Evolutionary conservation across 495 filamentous ascomycete genomes (phyloP).

Genomic region (Podospora pseudopauciseta): DNA sequence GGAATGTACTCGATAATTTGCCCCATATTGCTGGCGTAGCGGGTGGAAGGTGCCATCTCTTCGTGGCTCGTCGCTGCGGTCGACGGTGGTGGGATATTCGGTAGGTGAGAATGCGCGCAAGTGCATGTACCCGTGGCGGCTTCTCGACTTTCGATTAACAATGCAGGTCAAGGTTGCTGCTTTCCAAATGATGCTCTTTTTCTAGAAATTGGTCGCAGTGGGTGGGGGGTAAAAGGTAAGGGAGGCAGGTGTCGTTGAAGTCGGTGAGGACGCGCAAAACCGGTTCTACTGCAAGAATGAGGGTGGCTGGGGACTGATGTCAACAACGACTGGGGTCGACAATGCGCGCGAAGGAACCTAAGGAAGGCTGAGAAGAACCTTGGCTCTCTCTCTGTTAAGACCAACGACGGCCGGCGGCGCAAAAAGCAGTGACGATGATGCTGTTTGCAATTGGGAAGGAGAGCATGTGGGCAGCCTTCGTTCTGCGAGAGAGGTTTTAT

Average conservation of each 20-base stretch:
- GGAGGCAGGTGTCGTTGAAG: background rate
- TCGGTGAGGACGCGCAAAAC: background rate
- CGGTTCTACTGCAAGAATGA: background rate
- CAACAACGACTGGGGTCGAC: background rate
- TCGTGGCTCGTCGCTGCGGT: constrained; percentile 13
- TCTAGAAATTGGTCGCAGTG: background rate
- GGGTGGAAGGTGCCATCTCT: constrained; percentile 44
- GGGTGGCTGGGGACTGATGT: background rate
- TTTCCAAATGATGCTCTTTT: background rate
- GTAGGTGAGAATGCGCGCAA: background rate
- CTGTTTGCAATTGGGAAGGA: constrained; percentile 23
- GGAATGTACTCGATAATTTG: constrained; percentile 59
- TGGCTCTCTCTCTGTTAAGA: background rate
- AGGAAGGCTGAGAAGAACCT: background rate
- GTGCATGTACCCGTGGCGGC: background rate
- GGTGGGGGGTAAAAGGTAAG: background rate
- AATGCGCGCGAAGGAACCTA: background rate
- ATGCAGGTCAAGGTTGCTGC: background rate
- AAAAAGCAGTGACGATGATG: constrained; percentile 8
- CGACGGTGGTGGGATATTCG: background rate
- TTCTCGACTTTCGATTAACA: background rate
- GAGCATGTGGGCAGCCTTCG: constrained; percentile 10
- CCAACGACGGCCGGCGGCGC: background rate
- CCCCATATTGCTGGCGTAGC: constrained; percentile 42
- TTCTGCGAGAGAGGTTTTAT: constrained; percentile 17